Base-by-base conservation (phyloP, 805 yeast species). In the Vanderwaltozyma verrucispora region DNA sequence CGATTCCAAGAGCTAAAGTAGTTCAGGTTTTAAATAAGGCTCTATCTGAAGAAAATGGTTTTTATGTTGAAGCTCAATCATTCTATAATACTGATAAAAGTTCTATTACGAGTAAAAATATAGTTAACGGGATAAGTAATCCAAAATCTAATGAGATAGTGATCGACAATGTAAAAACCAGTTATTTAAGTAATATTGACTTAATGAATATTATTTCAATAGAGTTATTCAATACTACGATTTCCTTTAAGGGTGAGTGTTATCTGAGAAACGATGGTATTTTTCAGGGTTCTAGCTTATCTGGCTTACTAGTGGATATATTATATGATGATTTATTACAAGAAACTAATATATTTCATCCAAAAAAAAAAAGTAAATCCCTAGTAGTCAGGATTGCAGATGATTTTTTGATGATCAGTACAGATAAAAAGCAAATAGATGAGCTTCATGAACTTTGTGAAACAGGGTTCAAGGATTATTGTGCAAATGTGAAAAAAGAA, bases 211-310 rank as follows among this genome's bases (percentile, higher is more conserved):
- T 74, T 10, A 62, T 79, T 0, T 54, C 60, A 15, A 54, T 59
- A n/a, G 87, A 83, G 40, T 54, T 86, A 12, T 59, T 60, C n/a
- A 59, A 67, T 11, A 68, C 83, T 0, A 60, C 68, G 0, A 58
- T 79, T 0, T 54, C 71, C 2, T 61, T 71, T 3, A 60, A 62
- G 4, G 49, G 56, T 1, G 43, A 48, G 7, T 56, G 63, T 3
- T 72, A 65, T 49, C 50, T 54, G n/a, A 62, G 94, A 40, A 72
- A 62, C 30, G 56, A 62, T 9, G 97, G 97, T 0, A 67, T 89
- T 0, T 87, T 80, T 37, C 97, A 88, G 60, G 97, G 97, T 0
- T 73, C 85, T 7, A 76, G 79, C 1, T 56, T 87, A 4, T 89
- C 95, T 39, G 71, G 82, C 1, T 63, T 77, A 5, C 65, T 88